A percentile compares a stretch with the other conserved stretches of the same genome.
phyloP scores from a whole-genome alignment of 306 rosid species.

The Rosa persica region DNA sequence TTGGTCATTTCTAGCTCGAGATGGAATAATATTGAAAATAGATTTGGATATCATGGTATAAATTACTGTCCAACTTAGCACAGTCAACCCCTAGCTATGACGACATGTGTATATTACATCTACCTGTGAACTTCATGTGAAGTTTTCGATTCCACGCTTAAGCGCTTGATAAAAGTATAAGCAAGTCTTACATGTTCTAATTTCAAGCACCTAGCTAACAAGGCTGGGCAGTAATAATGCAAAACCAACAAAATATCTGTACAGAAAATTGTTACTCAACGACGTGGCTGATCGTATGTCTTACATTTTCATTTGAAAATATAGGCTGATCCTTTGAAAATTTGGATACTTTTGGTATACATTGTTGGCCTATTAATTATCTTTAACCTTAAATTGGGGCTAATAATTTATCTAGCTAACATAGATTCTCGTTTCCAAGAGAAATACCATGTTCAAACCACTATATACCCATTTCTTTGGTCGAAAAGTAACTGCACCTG shows the following conservation, averaged over 20 bases:
- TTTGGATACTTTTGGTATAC: too few relatives aligned
- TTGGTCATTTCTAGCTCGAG: constrained; percentile 19
- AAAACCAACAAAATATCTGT: too few relatives aligned
- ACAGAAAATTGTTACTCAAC: too few relatives aligned
- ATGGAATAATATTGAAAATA: neutral
- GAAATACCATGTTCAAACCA: too few relatives aligned
- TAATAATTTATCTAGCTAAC: too few relatives aligned
- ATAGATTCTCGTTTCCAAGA: too few relatives aligned
- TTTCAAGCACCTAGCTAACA: neutral
- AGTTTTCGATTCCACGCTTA: neutral
- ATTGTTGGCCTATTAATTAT: too few relatives aligned
- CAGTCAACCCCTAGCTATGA: constrained; percentile 1
- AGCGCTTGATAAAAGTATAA: neutral
- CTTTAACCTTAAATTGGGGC: too few relatives aligned
- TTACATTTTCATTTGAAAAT: too few relatives aligned
- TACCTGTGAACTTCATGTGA: neutral
- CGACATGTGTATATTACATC: neutral
- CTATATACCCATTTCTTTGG: neutral
- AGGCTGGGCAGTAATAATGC: neutral
- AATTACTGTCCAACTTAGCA: neutral
- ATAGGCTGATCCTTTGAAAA: too few relatives aligned
- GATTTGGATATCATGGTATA: neutral
- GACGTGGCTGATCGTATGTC: too few relatives aligned
- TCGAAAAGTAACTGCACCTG: neutral
- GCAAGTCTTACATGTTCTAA: neutral